Conservation (phyloP, 2,329 filamentous ascomycete species). For the Ophiostoma australiae region DNA sequence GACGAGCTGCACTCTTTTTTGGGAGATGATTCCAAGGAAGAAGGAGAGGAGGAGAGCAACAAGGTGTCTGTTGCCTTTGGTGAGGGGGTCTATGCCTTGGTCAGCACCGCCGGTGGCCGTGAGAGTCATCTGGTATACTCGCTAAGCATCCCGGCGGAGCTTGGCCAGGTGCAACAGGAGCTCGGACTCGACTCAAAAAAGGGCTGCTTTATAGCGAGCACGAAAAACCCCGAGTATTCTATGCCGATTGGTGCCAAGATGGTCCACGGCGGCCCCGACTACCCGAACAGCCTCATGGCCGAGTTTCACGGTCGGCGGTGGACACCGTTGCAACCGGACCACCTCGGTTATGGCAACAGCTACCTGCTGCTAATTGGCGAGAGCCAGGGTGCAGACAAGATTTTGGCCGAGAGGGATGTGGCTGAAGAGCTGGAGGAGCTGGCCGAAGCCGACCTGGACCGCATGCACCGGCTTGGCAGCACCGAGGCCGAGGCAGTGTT, state of each 20-base stretch:
- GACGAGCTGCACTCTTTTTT: conserved; percentile 61
- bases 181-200: conserved; percentile 61
- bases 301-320: conserved; percentile 66
- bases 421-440: conserved; percentile 61
- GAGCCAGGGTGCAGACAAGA: conserved; percentile 55
- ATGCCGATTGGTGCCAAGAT: conserved; percentile 49
- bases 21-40: conserved; percentile 42
- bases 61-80: conserved; percentile 71
- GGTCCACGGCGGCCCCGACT: conserved; percentile 51
- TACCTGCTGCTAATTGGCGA: conserved; percentile 78
- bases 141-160: conserved; percentile 64
- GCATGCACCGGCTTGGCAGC: conserved; percentile 51
- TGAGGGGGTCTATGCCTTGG: conserved; percentile 81
- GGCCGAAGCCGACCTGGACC: conserved; percentile 66
- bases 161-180: conserved; percentile 68
- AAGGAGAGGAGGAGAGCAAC: conserved; percentile 45
- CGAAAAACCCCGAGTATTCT: neutral
- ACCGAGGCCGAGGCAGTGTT: conserved; percentile 46
- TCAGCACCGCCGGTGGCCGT: conserved; percentile 53
- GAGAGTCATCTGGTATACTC: conserved; percentile 76
- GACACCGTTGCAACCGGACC: conserved; percentile 66
- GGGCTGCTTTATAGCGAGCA: conserved; percentile 65
- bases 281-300: conserved; percentile 46
- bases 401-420: conserved; percentile 43
- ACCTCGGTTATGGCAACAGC: conserved; percentile 68